phyloP scores from a whole-genome alignment of 2,329 filamentous ascomycete species.

The Alternaria atra region DNA sequence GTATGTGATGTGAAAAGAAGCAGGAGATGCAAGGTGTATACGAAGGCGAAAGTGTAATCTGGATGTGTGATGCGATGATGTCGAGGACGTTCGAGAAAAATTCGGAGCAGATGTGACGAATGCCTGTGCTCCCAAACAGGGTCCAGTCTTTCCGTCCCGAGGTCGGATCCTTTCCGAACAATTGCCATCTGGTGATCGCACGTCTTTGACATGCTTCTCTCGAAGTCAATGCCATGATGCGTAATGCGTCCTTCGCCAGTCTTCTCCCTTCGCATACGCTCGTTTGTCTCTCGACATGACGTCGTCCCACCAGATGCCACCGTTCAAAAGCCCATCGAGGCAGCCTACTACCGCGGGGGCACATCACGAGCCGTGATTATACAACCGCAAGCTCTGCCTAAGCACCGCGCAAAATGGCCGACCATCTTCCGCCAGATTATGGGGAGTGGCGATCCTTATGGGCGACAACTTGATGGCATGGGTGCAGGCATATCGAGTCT shows the following conservation, averaged over 20 bases:
- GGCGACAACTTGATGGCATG: constrained; percentile 76
- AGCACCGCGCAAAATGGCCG: constrained; percentile 57
- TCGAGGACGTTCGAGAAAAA: constrained; percentile 31
- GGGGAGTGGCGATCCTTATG: constrained; percentile 72
- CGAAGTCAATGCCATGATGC: constrained; percentile 25
- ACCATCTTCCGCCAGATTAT: constrained; percentile 66
- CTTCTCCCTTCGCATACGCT: constrained; percentile 25
- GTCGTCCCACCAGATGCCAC: constrained; percentile 11
- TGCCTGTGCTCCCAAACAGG: constrained; percentile 17
- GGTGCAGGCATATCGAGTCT: constrained; percentile 74
- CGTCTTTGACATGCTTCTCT: constrained; percentile 2
- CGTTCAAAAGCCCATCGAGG: constrained; percentile 43
- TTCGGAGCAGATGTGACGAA: constrained; percentile 18
- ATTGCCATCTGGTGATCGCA: constrained; percentile 1
- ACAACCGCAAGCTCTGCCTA: constrained; percentile 62
- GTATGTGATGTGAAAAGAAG: constrained; percentile 16
- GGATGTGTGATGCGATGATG: constrained; percentile 27
- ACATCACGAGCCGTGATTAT: constrained; percentile 75
- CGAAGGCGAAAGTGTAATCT: constrained; percentile 5
- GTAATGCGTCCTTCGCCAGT: constrained; percentile 34
- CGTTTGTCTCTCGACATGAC: constrained; percentile 18
- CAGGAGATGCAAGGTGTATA: background rate
- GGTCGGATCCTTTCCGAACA: constrained; percentile 25
- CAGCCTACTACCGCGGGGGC: constrained; percentile 72
- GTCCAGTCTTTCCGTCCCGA: constrained; percentile 28